Percentiles rank a stretch among this genome's conserved stretches.
Evolutionary conservation across 768 basidiomycete genomes (phyloP).

Genomic region (Rhodotorula taiwanensis): DNA sequence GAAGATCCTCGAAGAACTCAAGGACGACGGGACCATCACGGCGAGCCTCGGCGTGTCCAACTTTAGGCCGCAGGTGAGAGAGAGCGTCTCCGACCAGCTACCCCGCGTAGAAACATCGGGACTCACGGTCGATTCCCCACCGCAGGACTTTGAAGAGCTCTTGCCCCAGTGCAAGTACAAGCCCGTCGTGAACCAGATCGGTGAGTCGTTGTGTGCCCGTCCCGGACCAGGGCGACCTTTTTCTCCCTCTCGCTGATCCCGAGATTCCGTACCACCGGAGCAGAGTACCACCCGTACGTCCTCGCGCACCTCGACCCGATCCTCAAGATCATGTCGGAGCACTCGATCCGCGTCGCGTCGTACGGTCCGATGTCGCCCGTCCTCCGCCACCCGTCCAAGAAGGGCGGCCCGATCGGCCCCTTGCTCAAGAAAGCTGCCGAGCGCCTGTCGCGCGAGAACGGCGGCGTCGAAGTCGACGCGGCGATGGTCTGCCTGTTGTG

Average conservation of each 20-base stretch:
- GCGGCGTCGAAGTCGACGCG: slow-evolving; percentile 38
- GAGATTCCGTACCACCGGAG: background rate
- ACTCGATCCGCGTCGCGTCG: slow-evolving; percentile 41
- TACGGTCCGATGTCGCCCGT: slow-evolving; percentile 43
- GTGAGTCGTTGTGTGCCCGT: slow-evolving; percentile 18
- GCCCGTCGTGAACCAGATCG: slow-evolving; percentile 43
- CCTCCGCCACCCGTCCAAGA: slow-evolving; percentile 34
- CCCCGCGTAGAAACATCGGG: background rate
- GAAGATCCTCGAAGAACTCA: slow-evolving; percentile 37
- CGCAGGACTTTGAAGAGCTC: slow-evolving; percentile 42
- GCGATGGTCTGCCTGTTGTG: slow-evolving; percentile 41
- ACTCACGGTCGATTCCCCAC: background rate
- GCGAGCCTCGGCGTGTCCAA: slow-evolving; percentile 42
- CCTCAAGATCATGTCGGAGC: slow-evolving; percentile 39
- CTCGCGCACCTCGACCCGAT: slow-evolving; percentile 41
- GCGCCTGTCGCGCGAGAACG: slow-evolving; percentile 34
- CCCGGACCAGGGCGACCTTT: too few species aligned
- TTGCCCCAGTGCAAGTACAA: slow-evolving; percentile 41
- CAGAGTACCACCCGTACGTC: slow-evolving; percentile 44
- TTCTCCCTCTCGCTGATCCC: slow-evolving; percentile 14
- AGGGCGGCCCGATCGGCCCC: slow-evolving; percentile 40
- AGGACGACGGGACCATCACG: slow-evolving; percentile 42
- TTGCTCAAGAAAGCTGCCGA: slow-evolving; percentile 40
- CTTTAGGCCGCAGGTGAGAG: slow-evolving; percentile 36
- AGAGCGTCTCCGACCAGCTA: too few species aligned